phyloP scores from a whole-genome alignment of 495 filamentous ascomycete species.

The Neurospora tetraspora region DNA sequence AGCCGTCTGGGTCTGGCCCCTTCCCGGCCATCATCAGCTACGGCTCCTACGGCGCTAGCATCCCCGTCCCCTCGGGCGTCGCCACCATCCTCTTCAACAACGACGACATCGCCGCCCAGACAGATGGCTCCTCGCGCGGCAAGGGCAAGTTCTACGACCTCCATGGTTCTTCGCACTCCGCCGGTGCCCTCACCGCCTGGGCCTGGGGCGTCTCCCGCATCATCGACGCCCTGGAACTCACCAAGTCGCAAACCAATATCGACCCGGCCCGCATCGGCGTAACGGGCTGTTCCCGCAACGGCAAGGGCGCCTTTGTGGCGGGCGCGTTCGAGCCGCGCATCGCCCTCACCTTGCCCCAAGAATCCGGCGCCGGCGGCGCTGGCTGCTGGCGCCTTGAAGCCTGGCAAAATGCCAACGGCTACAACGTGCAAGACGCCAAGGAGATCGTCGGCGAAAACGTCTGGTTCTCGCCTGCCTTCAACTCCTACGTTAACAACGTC shows the following conservation, averaged over 20 bases:
- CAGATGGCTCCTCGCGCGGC: constrained; percentile 26
- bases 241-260: constrained; percentile 29
- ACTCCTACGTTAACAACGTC: constrained; percentile 29
- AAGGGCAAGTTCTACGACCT: constrained; percentile 40
- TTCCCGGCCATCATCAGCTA: constrained; percentile 40
- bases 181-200: constrained; percentile 42
- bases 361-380: constrained; percentile 38
- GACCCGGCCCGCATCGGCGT: constrained; percentile 38
- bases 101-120: constrained; percentile 37
- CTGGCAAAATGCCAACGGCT: constrained; percentile 28
- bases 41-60: constrained; percentile 23
- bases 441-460: constrained; percentile 43
- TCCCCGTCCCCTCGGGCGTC: constrained; percentile 39
- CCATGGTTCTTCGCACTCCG: constrained; percentile 35
- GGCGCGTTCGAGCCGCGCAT: constrained; percentile 41
- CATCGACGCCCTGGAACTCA: constrained; percentile 41
- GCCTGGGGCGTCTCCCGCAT: constrained; percentile 43
- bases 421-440: constrained; percentile 40
- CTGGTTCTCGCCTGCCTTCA: constrained; percentile 39
- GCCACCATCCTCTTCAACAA: constrained; percentile 41
- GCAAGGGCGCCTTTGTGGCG: constrained; percentile 43
- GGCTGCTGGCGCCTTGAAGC: constrained; percentile 43
- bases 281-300: constrained; percentile 44
- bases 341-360: constrained; percentile 43
- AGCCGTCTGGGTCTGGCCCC: constrained; percentile 24